These are phyloP conservation scores for Juglanconis juglandina DNA, from an alignment of 2,329 filamentous ascomycete genomes.

Conservation along the genomic window DNA sequence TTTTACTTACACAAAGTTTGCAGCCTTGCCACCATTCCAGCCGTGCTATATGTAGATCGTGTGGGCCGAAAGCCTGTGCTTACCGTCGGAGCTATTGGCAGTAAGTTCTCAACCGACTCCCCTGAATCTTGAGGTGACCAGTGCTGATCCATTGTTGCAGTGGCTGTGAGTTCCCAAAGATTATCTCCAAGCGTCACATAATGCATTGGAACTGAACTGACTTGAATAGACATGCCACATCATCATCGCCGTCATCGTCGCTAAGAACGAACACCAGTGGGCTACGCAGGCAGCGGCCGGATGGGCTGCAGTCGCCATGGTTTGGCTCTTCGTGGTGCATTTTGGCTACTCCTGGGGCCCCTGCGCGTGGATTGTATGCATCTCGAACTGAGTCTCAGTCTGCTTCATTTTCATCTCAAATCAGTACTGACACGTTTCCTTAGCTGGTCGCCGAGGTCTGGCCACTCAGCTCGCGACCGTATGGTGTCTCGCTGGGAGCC, in stretches of 20 bases:
- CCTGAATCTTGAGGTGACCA: not conserved
- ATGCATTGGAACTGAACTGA: not conserved
- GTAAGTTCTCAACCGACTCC: slow-evolving; percentile 28
- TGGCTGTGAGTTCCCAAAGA: not conserved
- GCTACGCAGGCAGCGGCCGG: slow-evolving; percentile 55
- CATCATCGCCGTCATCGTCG: slow-evolving; percentile 68
- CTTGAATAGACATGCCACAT: slow-evolving; percentile 60
- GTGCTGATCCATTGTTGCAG: not conserved
- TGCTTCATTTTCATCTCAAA: not conserved
- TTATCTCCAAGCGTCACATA: no score
- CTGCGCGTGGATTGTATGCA: slow-evolving; percentile 60
- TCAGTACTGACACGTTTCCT: not conserved
- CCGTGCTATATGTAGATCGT: slow-evolving; percentile 64
- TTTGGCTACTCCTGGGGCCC: slow-evolving; percentile 77
- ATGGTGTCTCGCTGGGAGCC: slow-evolving; percentile 67
- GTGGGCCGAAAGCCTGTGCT: slow-evolving; percentile 62
- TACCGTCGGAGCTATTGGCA: slow-evolving; percentile 63
- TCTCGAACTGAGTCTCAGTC: not conserved
- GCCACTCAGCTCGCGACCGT: slow-evolving; percentile 66
- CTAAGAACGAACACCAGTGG: slow-evolving; percentile 60
- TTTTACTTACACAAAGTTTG: not conserved
- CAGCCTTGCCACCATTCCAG: slow-evolving; percentile 58
- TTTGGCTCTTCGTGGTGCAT: slow-evolving; percentile 72
- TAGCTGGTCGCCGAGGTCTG: slow-evolving; percentile 67
- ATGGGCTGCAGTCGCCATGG: slow-evolving; percentile 66